Percentiles rank a stretch among this genome's conserved stretches.
Evolutionary conservation across 1,284 basidiomycete genomes (phyloP).

Genomic region (Nidula niveotomentosa): DNA sequence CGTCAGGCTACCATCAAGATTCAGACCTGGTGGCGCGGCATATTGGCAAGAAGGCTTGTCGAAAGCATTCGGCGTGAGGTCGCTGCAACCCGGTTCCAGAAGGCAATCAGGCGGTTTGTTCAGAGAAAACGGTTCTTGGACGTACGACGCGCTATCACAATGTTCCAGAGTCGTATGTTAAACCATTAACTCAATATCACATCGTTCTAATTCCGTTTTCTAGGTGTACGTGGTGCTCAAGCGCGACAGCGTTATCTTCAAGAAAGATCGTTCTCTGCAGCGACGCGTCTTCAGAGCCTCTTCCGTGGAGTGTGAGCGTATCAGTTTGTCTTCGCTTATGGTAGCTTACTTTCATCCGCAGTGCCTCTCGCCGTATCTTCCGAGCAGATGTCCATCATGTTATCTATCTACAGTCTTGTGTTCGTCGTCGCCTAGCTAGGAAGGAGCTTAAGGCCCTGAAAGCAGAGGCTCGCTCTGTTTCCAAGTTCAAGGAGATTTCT

Average conservation of each 20-base stretch:
- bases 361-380: slow-evolving; percentile 67
- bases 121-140: slow-evolving; percentile 74
- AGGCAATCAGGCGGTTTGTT: slow-evolving; percentile 68
- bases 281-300: slow-evolving; percentile 81
- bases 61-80: slow-evolving; percentile 72
- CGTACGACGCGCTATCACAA: slow-evolving; percentile 63
- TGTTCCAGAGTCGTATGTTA: slow-evolving; percentile 84
- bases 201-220: slow-evolving; percentile 7
- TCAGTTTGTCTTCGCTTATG: neutral
- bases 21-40: slow-evolving; percentile 93
- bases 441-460: slow-evolving; percentile 84
- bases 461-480: slow-evolving; percentile 93
- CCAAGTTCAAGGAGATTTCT: slow-evolving; percentile 99
- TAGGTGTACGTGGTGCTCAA: slow-evolving; percentile 81
- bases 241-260: slow-evolving; percentile 69
- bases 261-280: slow-evolving; percentile 65
- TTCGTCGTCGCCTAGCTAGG: slow-evolving; percentile 87
- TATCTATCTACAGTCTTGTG: slow-evolving; percentile 88
- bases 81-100: slow-evolving; percentile 81
- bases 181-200: neutral
- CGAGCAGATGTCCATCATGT: slow-evolving; percentile 72
- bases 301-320: slow-evolving; percentile 81
- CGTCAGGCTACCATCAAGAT: slow-evolving; percentile 80
- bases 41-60: slow-evolving; percentile 75
- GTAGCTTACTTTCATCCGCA: slow-evolving; percentile 27